Conservation (phyloP, 2,329 filamentous ascomycete species). For the Neonectria punicea region DNA sequence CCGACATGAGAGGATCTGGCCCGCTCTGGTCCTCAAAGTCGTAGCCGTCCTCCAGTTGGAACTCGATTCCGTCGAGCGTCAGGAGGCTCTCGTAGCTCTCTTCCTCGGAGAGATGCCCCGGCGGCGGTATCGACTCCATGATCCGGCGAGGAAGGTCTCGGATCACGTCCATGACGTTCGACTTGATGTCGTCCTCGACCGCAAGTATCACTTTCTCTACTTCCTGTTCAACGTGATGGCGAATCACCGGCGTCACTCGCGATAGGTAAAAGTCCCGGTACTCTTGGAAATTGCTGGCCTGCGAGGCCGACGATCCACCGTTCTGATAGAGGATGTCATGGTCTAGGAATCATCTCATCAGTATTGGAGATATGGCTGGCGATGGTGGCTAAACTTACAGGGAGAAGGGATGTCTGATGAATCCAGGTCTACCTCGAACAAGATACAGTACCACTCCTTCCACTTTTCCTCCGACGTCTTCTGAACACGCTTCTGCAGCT, state of each 20-base stretch:
- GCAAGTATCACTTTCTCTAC: conserved; percentile 16
- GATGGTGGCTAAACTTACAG: conserved; percentile 20
- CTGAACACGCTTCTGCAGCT: conserved; percentile 27
- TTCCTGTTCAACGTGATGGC: conserved; percentile 19
- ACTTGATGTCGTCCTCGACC: conserved; percentile 20
- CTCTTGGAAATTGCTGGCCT: not conserved
- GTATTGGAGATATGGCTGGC: not conserved
- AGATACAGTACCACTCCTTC: conserved; percentile 26
- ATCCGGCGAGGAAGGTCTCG: conserved; percentile 17
- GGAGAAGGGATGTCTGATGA: conserved; percentile 25
- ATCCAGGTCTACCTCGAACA: conserved; percentile 21
- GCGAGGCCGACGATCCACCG: not conserved
- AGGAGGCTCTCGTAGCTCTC: conserved; percentile 1
- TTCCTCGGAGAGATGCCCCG: not conserved
- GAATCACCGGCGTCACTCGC: conserved; percentile 18
- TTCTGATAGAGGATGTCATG: conserved; percentile 13
- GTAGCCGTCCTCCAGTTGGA: conserved; percentile 1
- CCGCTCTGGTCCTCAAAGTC: conserved; percentile 7
- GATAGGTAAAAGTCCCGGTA: conserved; percentile 12
- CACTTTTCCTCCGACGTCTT: conserved; percentile 20
- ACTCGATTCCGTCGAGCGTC: not conserved
- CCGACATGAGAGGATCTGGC: not conserved
- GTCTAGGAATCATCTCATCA: conserved; percentile 10
- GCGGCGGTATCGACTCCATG: conserved; percentile 19
- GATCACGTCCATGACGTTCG: conserved; percentile 18